Base-by-base conservation (phyloP, 768 basidiomycete species). In the Leccinellum albellum region DNA sequence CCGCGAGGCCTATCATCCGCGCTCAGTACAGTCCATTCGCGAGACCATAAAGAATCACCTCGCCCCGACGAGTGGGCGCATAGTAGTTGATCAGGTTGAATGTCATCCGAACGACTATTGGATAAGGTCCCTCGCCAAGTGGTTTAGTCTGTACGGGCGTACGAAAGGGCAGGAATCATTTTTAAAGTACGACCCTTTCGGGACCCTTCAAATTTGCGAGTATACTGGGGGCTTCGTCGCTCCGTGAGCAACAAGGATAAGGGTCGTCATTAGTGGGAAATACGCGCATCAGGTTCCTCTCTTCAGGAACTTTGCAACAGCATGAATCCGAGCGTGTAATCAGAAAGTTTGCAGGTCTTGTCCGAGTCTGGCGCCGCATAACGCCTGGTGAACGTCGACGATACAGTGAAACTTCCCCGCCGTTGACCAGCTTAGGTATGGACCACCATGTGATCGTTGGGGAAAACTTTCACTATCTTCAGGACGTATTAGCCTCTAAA, bases 61-160 rank as follows among this genome's bases (percentile, higher is more conserved):
- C 14, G 28, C 46, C 57, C 56, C 60, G 58, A 31, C 52, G 54
- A 37, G 35, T 37, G 35, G 5, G 17, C 14, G 17, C 35, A 37
- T 31, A n/a, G 35, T 37, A 37, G 35, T 17, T 37, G 35, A 37
- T 17, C 17, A 37, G 35, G 17, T 17, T 37, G 8, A n/a, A n/a
- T 17, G 17, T 9, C 17, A n/a, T 37, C 17, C 35, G 15, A n/a
- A 37, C 35, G 35, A 14, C 5, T 15, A 6, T 33, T 33, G 32
- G n/a, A 17, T 17, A 37, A 9, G 17, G 35, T 35, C 35, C 17
- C 17, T 35, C 35, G 35, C 35, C 7, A 35, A 17, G 17, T 8
- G 35, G 17, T 7, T 35, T 35, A 17, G 35, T 17, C 35, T n/a
- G 35, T 9, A n/a, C 8, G 35, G 8, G 8, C 17, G 17, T n/a